phyloP scores from a whole-genome alignment of 768 basidiomycete species.

The Mycena rebaudengoi region DNA sequence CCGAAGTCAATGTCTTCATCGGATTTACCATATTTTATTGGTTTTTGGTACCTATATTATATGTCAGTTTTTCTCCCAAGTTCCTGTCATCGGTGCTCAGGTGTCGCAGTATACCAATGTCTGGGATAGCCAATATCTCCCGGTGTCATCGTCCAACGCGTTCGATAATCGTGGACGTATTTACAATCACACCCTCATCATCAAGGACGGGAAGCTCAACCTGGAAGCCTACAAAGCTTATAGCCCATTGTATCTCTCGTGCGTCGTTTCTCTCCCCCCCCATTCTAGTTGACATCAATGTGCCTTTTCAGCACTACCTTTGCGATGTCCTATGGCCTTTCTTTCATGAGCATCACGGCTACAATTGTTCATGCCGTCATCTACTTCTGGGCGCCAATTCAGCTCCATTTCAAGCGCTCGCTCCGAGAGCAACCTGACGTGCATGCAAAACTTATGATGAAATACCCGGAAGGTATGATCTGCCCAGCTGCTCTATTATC shows the following conservation, averaged over 20 bases:
- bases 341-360: constrained; percentile 72
- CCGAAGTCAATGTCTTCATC: constrained; percentile 71
- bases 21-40: constrained; percentile 76
- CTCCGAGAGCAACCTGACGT: constrained; percentile 67
- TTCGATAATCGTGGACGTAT: constrained; percentile 63
- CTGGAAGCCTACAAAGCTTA: constrained; percentile 55
- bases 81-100: constrained; percentile 19
- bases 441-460: constrained; percentile 66
- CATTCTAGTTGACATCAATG: neutral
- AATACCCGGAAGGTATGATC: constrained; percentile 54
- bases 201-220: constrained; percentile 52
- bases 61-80: constrained; percentile 39
- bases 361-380: constrained; percentile 61
- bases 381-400: constrained; percentile 66
- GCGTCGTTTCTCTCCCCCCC: constrained; percentile 20
- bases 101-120: constrained; percentile 55
- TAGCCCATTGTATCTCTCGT: constrained; percentile 58
- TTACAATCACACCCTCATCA: constrained; percentile 56
- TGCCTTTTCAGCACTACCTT: constrained; percentile 58
- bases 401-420: constrained; percentile 57
- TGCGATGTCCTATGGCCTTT: constrained; percentile 63
- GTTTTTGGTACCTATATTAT: constrained; percentile 59
- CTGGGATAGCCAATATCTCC: constrained; percentile 67
- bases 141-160: constrained; percentile 60
- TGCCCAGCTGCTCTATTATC: neutral